phyloP scores from a whole-genome alignment of 768 basidiomycete genomes.

The Cantharellus cinnabarinus region DNA sequence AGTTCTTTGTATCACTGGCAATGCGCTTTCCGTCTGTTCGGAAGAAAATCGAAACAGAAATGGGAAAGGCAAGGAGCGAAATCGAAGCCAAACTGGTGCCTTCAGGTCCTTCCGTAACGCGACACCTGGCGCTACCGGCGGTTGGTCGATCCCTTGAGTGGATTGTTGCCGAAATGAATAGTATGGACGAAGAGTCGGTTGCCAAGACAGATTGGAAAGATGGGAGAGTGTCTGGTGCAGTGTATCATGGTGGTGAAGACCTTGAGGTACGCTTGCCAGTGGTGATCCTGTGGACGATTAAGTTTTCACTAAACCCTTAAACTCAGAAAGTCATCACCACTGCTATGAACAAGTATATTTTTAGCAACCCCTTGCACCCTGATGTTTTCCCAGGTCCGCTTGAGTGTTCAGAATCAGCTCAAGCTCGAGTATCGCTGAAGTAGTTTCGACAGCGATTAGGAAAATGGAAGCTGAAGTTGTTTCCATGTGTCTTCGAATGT shows the following conservation, averaged over 20 bases:
- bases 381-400: conserved; percentile 54
- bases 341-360: conserved; percentile 62
- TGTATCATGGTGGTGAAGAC: conserved; percentile 32
- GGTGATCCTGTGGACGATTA: not conserved
- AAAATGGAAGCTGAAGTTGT: conserved; percentile 98
- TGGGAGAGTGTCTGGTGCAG: conserved; percentile 67
- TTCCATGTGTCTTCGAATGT: conserved; percentile 61
- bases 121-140: conserved; percentile 45
- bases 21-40: conserved; percentile 41
- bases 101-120: conserved; percentile 35
- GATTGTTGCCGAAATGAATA: conserved; percentile 60
- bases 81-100: conserved; percentile 53
- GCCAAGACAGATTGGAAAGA: conserved; percentile 33
- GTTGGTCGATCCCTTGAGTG: conserved; percentile 46
- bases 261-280: conserved; percentile 5
- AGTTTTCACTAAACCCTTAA: not conserved
- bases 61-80: conserved; percentile 40
- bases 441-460: conserved; percentile 31
- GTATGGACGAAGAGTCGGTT: conserved; percentile 45
- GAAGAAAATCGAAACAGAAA: conserved; percentile 32
- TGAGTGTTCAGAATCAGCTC: not conserved
- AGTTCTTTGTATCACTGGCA: conserved; percentile 8
- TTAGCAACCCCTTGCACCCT: conserved; percentile 82
- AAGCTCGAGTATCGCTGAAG: not conserved
- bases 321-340: conserved; percentile 45